A percentile compares a stretch with the other conserved stretches of the same genome.
Conservation (phyloP, 352 stramenopile species). For the Pythium graminicola region DNA sequence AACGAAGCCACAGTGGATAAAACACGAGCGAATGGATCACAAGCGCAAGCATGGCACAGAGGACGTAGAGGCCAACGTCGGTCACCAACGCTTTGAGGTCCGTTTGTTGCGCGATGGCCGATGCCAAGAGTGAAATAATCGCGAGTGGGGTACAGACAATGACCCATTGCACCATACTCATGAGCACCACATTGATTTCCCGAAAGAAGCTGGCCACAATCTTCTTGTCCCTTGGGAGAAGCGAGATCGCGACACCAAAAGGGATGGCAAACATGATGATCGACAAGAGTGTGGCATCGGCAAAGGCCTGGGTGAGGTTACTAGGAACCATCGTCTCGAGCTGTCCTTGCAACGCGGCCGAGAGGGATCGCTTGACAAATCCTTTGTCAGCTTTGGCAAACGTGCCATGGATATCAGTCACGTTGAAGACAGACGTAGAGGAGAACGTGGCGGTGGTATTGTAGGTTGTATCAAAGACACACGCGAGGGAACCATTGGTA, state of each 20-base stretch:
- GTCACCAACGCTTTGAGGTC: slow-evolving; percentile 28
- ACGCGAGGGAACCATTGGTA: slow-evolving; percentile 18
- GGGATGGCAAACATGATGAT: slow-evolving; percentile 20
- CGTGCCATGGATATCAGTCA: slow-evolving; percentile 20
- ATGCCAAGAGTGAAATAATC: slow-evolving; percentile 34
- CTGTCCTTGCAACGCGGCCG: slow-evolving; percentile 8
- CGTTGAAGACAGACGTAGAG: slow-evolving; percentile 14
- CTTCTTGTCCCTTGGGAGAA: slow-evolving; percentile 3
- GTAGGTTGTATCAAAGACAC: slow-evolving; percentile 15
- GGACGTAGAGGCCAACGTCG: slow-evolving; percentile 36
- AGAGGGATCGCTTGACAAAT: slow-evolving; percentile 15
- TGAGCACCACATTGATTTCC: slow-evolving; percentile 33
- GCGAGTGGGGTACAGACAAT: slow-evolving; percentile 38
- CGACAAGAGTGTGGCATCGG: slow-evolving; percentile 13
- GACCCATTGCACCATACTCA: slow-evolving; percentile 34
- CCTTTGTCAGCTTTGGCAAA: slow-evolving; percentile 9
- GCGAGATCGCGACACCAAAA: slow-evolving; percentile 9
- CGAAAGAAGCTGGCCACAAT: slow-evolving; percentile 7
- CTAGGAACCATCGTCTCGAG: slow-evolving; percentile 11
- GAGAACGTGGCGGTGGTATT: slow-evolving; percentile 15
- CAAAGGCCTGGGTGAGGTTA: slow-evolving; percentile 15
- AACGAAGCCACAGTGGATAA: slow-evolving; percentile 28
- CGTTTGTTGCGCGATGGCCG: slow-evolving; percentile 22
- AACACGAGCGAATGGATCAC: slow-evolving; percentile 30
- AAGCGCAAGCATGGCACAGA: slow-evolving; percentile 22